Percentiles rank a stretch among this genome's conserved stretches.
Evolutionary conservation across 2,329 filamentous ascomycete genomes (phyloP).

Genomic region (Arthrobotrys musiformis): DNA sequence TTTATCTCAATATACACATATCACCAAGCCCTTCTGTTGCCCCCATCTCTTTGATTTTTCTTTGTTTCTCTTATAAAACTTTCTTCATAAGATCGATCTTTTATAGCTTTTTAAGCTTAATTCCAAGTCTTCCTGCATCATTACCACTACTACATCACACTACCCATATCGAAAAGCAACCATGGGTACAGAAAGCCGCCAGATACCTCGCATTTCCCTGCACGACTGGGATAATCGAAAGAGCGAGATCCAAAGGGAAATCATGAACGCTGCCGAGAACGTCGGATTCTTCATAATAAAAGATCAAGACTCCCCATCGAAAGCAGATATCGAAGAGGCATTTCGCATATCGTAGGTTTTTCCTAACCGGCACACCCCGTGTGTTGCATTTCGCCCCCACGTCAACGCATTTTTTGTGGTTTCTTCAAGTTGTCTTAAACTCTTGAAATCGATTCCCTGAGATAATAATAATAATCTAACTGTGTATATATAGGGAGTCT

Average conservation of each 20-base stretch:
- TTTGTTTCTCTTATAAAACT: not conserved
- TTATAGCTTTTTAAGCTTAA: conserved; percentile 22
- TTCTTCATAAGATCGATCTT: conserved; percentile 1
- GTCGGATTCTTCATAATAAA: conserved; percentile 72
- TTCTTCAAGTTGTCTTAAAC: not conserved
- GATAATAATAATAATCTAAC: conserved; percentile 48
- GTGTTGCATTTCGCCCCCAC: conserved; percentile 51
- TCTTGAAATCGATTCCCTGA: conserved; percentile 63
- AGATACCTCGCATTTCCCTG: conserved; percentile 68
- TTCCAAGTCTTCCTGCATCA: not conserved
- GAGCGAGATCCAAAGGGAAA: conserved; percentile 67
- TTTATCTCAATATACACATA: conserved; percentile 2
- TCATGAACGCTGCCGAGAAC: conserved; percentile 69
- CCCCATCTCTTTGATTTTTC: not conserved
- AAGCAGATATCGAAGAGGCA: conserved; percentile 65
- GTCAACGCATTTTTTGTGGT: conserved; percentile 42
- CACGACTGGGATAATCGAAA: conserved; percentile 68
- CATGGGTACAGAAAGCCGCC: conserved; percentile 34
- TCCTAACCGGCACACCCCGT: not conserved
- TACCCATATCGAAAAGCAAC: not conserved
- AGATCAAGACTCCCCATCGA: conserved; percentile 68
- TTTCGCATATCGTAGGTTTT: conserved; percentile 58
- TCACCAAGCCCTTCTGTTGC: conserved; percentile 11
- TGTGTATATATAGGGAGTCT: conserved; percentile 62
- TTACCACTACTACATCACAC: too few species aligned